A percentile compares a stretch with the other conserved stretches of the same genome.
These are phyloP conservation scores for Lycium ferocissimum DNA, from an alignment of 257 asterid species.

Conservation along the genomic window DNA sequence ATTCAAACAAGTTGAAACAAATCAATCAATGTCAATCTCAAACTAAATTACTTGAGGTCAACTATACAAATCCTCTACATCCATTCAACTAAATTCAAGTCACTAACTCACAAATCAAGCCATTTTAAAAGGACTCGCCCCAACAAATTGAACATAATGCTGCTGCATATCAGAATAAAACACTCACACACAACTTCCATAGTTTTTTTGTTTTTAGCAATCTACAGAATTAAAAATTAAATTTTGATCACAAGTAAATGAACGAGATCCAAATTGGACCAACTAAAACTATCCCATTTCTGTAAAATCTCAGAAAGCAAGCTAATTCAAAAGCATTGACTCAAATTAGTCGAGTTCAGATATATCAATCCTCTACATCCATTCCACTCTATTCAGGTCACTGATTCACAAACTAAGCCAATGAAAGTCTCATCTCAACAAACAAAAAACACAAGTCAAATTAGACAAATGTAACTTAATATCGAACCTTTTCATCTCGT, in stretches of 20 bases:
- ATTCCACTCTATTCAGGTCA: not conserved
- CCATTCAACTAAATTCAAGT: not conserved
- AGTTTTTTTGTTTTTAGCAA: not conserved
- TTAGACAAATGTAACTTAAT: not conserved
- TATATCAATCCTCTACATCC: not conserved
- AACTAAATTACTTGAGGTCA: too few relatives aligned
- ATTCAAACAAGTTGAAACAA: not conserved
- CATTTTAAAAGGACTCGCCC: not conserved
- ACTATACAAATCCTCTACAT: not conserved
- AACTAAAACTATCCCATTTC: not conserved
- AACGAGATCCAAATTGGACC: not conserved
- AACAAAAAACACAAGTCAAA: too few relatives aligned
- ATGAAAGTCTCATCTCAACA: not conserved
- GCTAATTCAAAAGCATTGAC: constrained; percentile 5
- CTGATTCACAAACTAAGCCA: constrained; percentile 14
- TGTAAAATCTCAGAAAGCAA: not conserved
- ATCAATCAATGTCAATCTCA: not conserved
- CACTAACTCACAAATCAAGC: not conserved
- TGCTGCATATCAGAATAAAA: too few relatives aligned
- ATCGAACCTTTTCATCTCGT: not conserved
- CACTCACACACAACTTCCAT: not conserved
- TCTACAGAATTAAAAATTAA: not conserved
- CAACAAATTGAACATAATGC: too few relatives aligned
- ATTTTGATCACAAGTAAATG: not conserved
- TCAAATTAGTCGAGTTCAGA: not conserved